phyloP scores from a whole-genome alignment of 164 flowering plant species.

The Vitis vinifera region ASM3070453v1 NC_081811.1:22691001-22691500 shows the following conservation, averaged over 20 bases:
- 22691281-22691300: conserved; percentile 23
- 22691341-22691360: conserved; percentile 38
- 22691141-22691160: conserved; percentile 25
- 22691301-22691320: conserved; percentile 24
- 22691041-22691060: conserved; percentile 34
- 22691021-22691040: conserved; percentile 21
- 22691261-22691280: conserved; percentile 26
- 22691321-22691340: conserved; percentile 21
- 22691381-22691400: not conserved
- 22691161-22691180: conserved; percentile 30
- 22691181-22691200: conserved; percentile 29
- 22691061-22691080: conserved; percentile 39
- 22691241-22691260: conserved; percentile 27
- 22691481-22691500: too few relatives aligned
- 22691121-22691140: conserved; percentile 39
- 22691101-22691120: conserved; percentile 26
- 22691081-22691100: conserved; percentile 26
- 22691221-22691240: conserved; percentile 29
- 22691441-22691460: conserved; percentile 6
- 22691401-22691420: conserved; percentile 14
- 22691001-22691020: conserved; percentile 37
- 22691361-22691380: conserved; percentile 22
- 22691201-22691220: conserved; percentile 30
- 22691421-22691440: conserved; percentile 7
- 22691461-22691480: too few relatives aligned